Conservation (phyloP, 1,139 yeast species). For the Kluyveromyces sp. region DNA sequence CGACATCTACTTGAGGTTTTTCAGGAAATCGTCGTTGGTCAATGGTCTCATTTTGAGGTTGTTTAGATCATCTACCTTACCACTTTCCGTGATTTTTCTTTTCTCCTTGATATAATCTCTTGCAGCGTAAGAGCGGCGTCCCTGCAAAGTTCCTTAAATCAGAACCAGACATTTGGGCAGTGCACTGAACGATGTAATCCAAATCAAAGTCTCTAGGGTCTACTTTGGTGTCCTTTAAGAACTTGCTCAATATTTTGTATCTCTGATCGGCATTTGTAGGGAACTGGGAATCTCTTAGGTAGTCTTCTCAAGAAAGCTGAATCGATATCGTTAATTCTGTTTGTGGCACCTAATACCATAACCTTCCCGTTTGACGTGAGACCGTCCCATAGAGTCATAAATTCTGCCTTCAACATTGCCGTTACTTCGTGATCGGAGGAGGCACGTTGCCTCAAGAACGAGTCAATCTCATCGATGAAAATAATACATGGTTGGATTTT, state of each 20-base stretch:
- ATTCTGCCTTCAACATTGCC: slow-evolving; percentile 90
- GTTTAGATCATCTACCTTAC: slow-evolving; percentile 3
- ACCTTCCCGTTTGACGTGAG: slow-evolving; percentile 66
- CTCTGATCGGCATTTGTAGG: slow-evolving; percentile 65
- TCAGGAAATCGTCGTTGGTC: slow-evolving; percentile 22
- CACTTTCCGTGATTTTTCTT: slow-evolving; percentile 13
- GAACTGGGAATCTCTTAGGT: slow-evolving; percentile 83
- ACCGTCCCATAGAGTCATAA: slow-evolving; percentile 98
- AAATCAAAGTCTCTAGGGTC: slow-evolving; percentile 53
- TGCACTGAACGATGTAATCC: slow-evolving; percentile 49
- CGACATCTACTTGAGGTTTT: slow-evolving; percentile 13
- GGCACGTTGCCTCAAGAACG: slow-evolving; percentile 81
- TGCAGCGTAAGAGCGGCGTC: slow-evolving; percentile 89
- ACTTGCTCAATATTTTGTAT: slow-evolving; percentile 54
- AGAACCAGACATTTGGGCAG: slow-evolving; percentile 82
- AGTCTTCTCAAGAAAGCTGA: slow-evolving; percentile 85
- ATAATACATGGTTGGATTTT: slow-evolving; percentile 92
- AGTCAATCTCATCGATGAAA: slow-evolving; percentile 93
- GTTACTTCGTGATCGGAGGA: slow-evolving; percentile 92
- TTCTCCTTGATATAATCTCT: slow-evolving; percentile 63
- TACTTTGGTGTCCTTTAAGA: slow-evolving; percentile 56
- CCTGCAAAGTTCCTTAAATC: slow-evolving; percentile 87
- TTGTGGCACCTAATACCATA: slow-evolving; percentile 90
- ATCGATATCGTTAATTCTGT: slow-evolving; percentile 86
- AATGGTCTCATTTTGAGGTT: slow-evolving; percentile 23